Conservation (phyloP, 345 rosid genomes). For the Gossypium bickii region DNA sequence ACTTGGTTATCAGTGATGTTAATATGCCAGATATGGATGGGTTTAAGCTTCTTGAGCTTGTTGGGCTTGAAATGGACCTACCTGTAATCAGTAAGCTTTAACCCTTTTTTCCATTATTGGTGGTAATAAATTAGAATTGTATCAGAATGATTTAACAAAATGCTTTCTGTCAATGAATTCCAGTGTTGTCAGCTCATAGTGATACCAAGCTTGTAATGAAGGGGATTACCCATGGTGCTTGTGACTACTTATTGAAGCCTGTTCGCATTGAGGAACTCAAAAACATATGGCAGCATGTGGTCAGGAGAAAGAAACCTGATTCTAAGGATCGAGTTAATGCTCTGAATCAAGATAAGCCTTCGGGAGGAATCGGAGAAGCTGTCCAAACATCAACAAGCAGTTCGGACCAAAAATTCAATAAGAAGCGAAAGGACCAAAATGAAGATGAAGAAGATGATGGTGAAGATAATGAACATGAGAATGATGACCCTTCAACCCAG, state of each 20-base stretch:
- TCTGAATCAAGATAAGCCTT: constrained; percentile 25
- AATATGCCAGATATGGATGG: constrained; percentile 84
- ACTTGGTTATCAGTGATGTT: constrained; percentile 72
- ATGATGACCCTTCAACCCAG: constrained; percentile 51
- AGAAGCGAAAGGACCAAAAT: constrained; percentile 61
- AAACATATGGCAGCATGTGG: constrained; percentile 92
- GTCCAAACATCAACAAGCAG: constrained; percentile 28
- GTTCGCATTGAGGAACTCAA: constrained; percentile 71
- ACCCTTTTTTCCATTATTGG: neutral
- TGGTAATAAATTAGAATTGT: neutral
- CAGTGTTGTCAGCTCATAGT: constrained; percentile 84
- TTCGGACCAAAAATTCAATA: constrained; percentile 36
- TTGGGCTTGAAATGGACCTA: constrained; percentile 82
- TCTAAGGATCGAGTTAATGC: constrained; percentile 30
- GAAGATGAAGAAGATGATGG: constrained; percentile 68
- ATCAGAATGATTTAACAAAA: neutral
- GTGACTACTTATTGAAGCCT: constrained; percentile 81
- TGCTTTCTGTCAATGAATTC: constrained; percentile 14
- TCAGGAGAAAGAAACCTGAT: constrained; percentile 45
- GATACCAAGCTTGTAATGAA: constrained; percentile 77
- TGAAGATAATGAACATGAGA: constrained; percentile 58
- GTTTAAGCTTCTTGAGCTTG: constrained; percentile 73
- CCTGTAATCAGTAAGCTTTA: constrained; percentile 69
- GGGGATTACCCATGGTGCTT: constrained; percentile 86
- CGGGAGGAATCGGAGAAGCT: constrained; percentile 26